phyloP scores from a whole-genome alignment of 2,329 filamentous ascomycete species.

The Fusarium sp. region DNA sequence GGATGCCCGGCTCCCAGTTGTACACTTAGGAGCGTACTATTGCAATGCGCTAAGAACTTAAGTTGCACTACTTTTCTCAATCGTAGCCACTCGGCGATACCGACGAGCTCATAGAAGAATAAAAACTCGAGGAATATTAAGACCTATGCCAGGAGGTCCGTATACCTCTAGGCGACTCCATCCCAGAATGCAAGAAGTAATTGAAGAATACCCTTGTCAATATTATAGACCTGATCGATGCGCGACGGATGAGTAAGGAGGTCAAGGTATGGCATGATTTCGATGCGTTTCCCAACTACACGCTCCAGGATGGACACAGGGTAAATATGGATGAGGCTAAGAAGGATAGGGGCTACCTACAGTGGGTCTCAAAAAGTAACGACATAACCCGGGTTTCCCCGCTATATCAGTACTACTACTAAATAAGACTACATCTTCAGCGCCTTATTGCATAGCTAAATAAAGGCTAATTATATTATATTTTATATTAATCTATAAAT shows the following conservation, averaged over 20 bases:
- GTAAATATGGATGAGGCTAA: constrained; percentile 42
- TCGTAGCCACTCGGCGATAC: constrained; percentile 18
- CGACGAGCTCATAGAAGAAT: constrained; percentile 23
- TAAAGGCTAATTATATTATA: not conserved
- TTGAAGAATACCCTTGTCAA: constrained; percentile 47
- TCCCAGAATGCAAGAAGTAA: constrained; percentile 35
- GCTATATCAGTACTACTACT: not conserved
- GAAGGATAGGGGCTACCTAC: constrained; percentile 37
- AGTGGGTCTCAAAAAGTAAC: not conserved
- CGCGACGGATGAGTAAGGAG: constrained; percentile 38
- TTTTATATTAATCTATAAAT: not conserved
- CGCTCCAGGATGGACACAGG: constrained; percentile 35
- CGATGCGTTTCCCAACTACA: constrained; percentile 40
- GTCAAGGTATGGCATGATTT: constrained; percentile 46
- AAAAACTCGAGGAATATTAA: constrained; percentile 42
- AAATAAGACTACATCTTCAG: not conserved
- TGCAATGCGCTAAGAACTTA: constrained; percentile 45
- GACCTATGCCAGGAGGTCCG: constrained; percentile 44
- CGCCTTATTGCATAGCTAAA: not conserved
- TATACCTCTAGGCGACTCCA: constrained; percentile 26
- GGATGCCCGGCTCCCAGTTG: constrained; percentile 44
- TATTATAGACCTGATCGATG: constrained; percentile 49
- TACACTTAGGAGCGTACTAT: constrained; percentile 48
- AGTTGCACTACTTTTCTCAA: constrained; percentile 44
- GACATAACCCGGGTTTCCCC: not conserved